Conservation (phyloP, 2,329 filamentous ascomycete species). For the Exophiala sp. region DNA sequence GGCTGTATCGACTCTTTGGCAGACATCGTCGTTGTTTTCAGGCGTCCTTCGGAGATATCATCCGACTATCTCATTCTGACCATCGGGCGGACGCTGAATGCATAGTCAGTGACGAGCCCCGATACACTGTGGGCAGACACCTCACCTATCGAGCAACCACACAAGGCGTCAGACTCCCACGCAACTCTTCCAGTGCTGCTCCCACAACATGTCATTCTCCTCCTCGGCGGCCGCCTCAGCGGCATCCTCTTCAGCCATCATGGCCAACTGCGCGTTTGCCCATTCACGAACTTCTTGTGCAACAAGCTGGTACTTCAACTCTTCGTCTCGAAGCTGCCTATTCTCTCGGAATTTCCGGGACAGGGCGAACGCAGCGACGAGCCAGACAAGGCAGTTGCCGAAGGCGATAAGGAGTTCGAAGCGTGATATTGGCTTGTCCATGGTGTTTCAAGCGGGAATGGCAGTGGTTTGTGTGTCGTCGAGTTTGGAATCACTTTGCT, state of each 20-base stretch:
- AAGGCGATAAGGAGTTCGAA: constrained; percentile 12
- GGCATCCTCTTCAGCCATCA: not conserved
- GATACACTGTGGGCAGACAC: not conserved
- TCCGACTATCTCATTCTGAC: too few relatives aligned
- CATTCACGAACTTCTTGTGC: not conserved
- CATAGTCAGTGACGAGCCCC: not conserved
- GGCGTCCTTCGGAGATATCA: too few relatives aligned
- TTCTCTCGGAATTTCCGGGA: constrained; percentile 9
- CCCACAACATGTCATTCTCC: not conserved
- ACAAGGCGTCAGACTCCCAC: not conserved
- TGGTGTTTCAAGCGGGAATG: too few relatives aligned
- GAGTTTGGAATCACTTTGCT: too few relatives aligned
- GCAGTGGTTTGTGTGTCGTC: too few relatives aligned
- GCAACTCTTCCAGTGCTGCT: not conserved
- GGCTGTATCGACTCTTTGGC: not conserved
- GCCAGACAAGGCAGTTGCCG: constrained; percentile 13
- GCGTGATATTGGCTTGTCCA: not conserved
- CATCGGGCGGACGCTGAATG: too few relatives aligned
- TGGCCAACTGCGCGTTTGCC: not conserved
- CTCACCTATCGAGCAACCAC: not conserved
- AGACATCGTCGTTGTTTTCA: too few relatives aligned
- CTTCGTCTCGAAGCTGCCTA: constrained; percentile 4
- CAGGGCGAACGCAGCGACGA: constrained; percentile 6
- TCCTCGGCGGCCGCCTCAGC: not conserved
- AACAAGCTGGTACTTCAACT: not conserved